Evolutionary conservation across 805 yeast species (phyloP).

Genomic region (Ogataea neopini): DNA sequence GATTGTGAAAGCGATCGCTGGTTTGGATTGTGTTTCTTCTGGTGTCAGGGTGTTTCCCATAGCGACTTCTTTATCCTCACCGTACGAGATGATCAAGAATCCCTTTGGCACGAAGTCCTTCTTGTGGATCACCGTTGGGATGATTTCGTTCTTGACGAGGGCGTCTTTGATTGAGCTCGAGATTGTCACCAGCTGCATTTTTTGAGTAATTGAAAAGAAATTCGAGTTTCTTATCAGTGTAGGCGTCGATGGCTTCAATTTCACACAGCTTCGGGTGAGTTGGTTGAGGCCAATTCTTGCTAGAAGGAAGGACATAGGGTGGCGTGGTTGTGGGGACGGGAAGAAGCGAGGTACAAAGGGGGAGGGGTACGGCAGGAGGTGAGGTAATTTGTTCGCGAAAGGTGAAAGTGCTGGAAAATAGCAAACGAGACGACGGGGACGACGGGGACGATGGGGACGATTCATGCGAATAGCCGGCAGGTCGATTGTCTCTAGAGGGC

Average conservation of each 20-base stretch:
- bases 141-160: slow-evolving; percentile 46
- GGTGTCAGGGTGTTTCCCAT: slow-evolving; percentile 74
- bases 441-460: no score
- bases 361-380: no score
- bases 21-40: slow-evolving; percentile 65
- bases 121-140: slow-evolving; percentile 54
- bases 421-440: no score
- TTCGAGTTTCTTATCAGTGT: no score
- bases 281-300: slow-evolving; percentile 4
- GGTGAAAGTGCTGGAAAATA: no score
- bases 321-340: not conserved
- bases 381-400: no score
- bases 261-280: slow-evolving; percentile 2
- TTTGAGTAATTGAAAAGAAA: slow-evolving; percentile 2
- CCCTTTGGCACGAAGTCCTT: slow-evolving; percentile 44
- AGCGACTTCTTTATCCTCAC: slow-evolving; percentile 60
- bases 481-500: no score
- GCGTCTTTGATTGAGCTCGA: slow-evolving; percentile 56
- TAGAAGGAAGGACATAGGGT: slow-evolving; percentile 1
- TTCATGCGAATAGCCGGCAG: no score
- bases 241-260: no score
- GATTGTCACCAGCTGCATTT: slow-evolving; percentile 45
- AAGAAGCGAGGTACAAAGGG: no score
- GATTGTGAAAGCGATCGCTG: slow-evolving; percentile 66
- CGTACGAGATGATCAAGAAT: slow-evolving; percentile 64